Evolutionary conservation across 148 eudicot genomes (phyloP).

Genomic region (Nepenthes gracilis): DNA sequence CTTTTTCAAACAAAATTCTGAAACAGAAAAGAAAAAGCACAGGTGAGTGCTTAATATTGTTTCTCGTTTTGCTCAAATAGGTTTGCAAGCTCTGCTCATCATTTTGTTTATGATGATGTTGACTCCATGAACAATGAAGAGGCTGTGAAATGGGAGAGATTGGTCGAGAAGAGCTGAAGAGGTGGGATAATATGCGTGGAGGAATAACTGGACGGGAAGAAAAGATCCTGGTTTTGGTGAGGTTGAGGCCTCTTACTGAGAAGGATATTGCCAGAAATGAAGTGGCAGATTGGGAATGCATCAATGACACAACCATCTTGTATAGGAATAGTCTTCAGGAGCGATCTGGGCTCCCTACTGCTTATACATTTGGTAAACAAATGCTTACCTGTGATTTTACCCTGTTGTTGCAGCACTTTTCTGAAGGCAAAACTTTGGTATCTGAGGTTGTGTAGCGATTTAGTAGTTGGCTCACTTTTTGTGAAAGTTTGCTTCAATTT

Average conservation of each 20-base stretch:
- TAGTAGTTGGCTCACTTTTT: no score
- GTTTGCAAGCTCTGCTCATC: constrained; percentile 8
- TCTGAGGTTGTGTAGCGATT: no score
- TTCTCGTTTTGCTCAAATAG: background rate
- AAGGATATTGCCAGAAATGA: constrained; percentile 65
- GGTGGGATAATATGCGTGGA: constrained; percentile 42
- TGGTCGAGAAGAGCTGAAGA: constrained; percentile 53
- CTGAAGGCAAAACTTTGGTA: no score
- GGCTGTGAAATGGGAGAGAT: constrained; percentile 51
- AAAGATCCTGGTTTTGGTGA: constrained; percentile 86
- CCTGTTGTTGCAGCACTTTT: background rate
- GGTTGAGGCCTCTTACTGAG: constrained; percentile 82
- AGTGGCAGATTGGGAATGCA: constrained; percentile 96
- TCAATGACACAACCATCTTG: constrained; percentile 67
- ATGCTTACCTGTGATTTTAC: background rate
- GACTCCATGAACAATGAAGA: constrained; percentile 5
- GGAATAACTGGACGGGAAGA: constrained; percentile 46
- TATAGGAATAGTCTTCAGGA: constrained; percentile 91
- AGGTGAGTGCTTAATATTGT: background rate
- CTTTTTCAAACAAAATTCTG: background rate
- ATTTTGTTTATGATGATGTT: constrained; percentile 12
- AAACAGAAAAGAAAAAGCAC: background rate
- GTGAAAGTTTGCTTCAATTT: no score
- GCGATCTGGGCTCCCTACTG: constrained; percentile 89
- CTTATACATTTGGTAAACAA: constrained; percentile 68